Percentiles rank a stretch among this genome's conserved stretches.
Evolutionary conservation across 1,284 basidiomycete genomes (phyloP).

Genomic region (Ceratobasidium sp.): DNA sequence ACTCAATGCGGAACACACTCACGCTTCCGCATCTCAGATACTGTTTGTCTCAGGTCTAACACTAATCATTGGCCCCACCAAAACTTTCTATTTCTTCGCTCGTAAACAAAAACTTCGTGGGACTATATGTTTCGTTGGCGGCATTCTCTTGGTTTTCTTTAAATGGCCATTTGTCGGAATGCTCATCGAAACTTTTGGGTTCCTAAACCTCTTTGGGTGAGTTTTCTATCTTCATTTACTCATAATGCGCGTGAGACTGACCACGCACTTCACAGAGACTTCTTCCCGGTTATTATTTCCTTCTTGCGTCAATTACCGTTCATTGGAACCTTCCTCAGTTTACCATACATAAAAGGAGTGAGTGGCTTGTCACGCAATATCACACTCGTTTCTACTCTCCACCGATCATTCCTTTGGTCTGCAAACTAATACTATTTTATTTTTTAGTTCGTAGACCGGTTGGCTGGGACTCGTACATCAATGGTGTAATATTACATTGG

Average conservation of each 20-base stretch:
- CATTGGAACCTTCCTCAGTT: constrained; percentile 83
- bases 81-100: constrained; percentile 98
- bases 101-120: constrained; percentile 95
- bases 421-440: neutral
- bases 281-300: constrained; percentile 97
- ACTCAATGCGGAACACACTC: too few relatives aligned
- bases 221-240: neutral
- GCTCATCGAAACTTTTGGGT: constrained; percentile 93
- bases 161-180: constrained; percentile 96
- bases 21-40: constrained; percentile 65
- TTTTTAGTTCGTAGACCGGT: constrained; percentile 68
- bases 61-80: constrained; percentile 92
- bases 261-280: constrained; percentile 71
- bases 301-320: constrained; percentile 95
- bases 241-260: neutral
- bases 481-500: constrained; percentile 58
- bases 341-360: constrained; percentile 78
- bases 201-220: constrained; percentile 97
- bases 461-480: constrained; percentile 77
- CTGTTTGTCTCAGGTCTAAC: constrained; percentile 92
- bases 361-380: constrained; percentile 40
- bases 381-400: neutral
- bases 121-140: constrained; percentile 89
- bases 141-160: constrained; percentile 85
- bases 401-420: neutral